phyloP scores from a whole-genome alignment of 495 filamentous ascomycete species.

The Letharia lupina region DNA sequence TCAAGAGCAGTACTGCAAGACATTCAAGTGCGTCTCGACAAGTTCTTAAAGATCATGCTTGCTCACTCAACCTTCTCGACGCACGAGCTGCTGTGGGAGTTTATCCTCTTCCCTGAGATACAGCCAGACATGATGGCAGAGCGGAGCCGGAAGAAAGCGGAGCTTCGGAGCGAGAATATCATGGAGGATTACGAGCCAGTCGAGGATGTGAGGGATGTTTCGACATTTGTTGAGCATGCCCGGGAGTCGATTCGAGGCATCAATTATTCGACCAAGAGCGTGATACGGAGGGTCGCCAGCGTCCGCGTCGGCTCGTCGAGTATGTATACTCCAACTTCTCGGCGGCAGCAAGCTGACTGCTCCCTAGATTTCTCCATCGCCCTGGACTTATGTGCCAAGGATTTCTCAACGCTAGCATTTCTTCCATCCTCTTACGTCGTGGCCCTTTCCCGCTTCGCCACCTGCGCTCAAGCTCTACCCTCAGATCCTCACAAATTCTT shows the following conservation, averaged over 20 bases:
- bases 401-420: slow-evolving; percentile 48
- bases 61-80: slow-evolving; percentile 89
- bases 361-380: slow-evolving; percentile 25
- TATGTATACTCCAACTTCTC: slow-evolving; percentile 28
- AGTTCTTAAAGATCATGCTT: slow-evolving; percentile 76
- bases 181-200: slow-evolving; percentile 79
- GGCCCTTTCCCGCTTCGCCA: slow-evolving; percentile 65
- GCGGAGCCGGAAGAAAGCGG: slow-evolving; percentile 76
- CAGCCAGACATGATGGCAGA: slow-evolving; percentile 85
- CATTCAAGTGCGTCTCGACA: slow-evolving; percentile 77
- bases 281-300: slow-evolving; percentile 61
- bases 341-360: neutral
- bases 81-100: slow-evolving; percentile 98
- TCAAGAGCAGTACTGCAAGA: slow-evolving; percentile 80
- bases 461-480: slow-evolving; percentile 56
- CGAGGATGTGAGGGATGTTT: slow-evolving; percentile 82
- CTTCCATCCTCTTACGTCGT: slow-evolving; percentile 59
- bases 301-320: slow-evolving; percentile 48
- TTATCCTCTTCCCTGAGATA: slow-evolving; percentile 93
- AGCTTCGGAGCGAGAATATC: slow-evolving; percentile 71
- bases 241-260: slow-evolving; percentile 78
- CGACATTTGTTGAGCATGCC: slow-evolving; percentile 83
- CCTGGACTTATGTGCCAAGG: slow-evolving; percentile 37
- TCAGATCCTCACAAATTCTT: slow-evolving; percentile 68
- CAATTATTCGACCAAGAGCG: slow-evolving; percentile 69